phyloP scores from a whole-genome alignment of 2,329 filamentous ascomycete species.

The Colletotrichum echinochloae region DNA sequence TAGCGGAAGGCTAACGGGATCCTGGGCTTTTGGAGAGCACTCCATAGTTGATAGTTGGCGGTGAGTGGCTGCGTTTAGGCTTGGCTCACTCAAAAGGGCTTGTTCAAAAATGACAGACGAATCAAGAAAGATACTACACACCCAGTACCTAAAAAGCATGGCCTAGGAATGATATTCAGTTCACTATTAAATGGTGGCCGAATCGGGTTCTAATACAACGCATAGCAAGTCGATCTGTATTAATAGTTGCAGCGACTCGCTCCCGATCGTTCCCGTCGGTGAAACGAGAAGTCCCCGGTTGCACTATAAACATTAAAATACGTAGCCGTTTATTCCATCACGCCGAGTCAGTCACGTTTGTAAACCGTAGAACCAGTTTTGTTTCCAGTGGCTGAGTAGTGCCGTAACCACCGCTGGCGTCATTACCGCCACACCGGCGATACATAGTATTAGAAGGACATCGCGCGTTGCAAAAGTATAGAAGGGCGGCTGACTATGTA shows the following conservation, averaged over 20 bases:
- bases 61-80: not conserved
- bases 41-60: fast-evolving
- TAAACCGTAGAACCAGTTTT: not conserved
- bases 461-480: too few relatives aligned
- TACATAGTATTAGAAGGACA: not conserved
- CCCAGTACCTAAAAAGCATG: not conserved
- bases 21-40: not conserved
- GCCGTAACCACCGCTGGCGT: not conserved
- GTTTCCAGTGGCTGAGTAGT: not conserved
- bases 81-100: not conserved
- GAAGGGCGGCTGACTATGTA: too few relatives aligned
- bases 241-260: not conserved
- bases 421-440: not conserved
- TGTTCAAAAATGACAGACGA: not conserved
- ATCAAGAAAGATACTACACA: not conserved
- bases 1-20: not conserved
- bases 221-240: not conserved
- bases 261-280: not conserved
- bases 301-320: not conserved
- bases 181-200: not conserved
- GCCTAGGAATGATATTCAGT: not conserved
- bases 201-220: not conserved
- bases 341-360: not conserved
- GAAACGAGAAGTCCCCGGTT: not conserved
- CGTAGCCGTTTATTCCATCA: not conserved